phyloP scores from a whole-genome alignment of 108 stramenopile species.

The Cyclostephanos tholiformis region DNA sequence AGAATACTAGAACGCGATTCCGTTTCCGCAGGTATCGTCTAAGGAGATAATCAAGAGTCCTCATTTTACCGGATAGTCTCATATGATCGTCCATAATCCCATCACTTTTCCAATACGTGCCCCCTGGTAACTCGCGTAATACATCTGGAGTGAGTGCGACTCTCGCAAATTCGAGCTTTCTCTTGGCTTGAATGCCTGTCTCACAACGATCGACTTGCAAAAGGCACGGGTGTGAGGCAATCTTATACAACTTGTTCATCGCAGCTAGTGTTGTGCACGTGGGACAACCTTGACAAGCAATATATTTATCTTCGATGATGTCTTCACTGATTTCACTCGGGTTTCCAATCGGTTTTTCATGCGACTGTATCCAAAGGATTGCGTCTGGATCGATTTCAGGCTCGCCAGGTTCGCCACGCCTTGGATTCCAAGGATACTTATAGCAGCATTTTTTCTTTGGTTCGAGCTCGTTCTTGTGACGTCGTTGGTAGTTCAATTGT shows the following conservation, averaged over 20 bases:
- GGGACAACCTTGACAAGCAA: constrained; percentile 58
- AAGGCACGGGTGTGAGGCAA: constrained; percentile 75
- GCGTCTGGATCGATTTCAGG: constrained; percentile 68
- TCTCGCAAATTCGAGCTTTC: constrained; percentile 76
- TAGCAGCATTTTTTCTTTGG: constrained; percentile 65
- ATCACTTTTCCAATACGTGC: constrained; percentile 57
- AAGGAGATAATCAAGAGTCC: constrained; percentile 54
- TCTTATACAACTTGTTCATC: constrained; percentile 63
- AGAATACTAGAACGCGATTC: constrained; percentile 84
- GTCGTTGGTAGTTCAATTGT: constrained; percentile 65
- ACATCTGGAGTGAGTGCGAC: constrained; percentile 68
- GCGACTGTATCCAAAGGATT: constrained; percentile 62
- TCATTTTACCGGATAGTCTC: constrained; percentile 83
- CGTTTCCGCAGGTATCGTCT: constrained; percentile 41
- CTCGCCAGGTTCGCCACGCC: constrained; percentile 33
- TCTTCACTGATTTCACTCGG: constrained; percentile 16
- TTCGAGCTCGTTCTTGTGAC: constrained; percentile 57
- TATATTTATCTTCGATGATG: constrained; percentile 38
- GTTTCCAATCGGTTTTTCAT: constrained; percentile 24
- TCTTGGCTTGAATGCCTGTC: constrained; percentile 47
- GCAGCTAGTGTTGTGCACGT: constrained; percentile 65
- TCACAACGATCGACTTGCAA: constrained; percentile 65
- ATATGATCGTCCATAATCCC: constrained; percentile 80
- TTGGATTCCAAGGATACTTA: constrained; percentile 57
- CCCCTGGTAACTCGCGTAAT: constrained; percentile 61